Evolutionary conservation across 441 rosid species (phyloP).

Genomic region (Gossypium trilobum): DNA sequence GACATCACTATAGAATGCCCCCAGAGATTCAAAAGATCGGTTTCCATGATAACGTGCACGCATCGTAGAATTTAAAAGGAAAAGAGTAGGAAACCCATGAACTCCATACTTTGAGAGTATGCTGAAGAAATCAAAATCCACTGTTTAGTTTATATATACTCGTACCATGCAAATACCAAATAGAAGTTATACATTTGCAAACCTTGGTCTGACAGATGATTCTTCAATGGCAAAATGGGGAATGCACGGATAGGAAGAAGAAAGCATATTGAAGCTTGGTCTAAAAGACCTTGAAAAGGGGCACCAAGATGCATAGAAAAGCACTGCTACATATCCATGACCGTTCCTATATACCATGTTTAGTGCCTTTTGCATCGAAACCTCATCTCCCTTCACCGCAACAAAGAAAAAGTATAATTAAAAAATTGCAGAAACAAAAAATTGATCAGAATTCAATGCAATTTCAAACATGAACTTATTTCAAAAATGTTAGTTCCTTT

Average conservation of each 20-base stretch:
- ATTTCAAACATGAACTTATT: neutral
- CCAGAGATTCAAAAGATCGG: conserved; percentile 58
- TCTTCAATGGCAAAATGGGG: conserved; percentile 77
- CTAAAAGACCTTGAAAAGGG: conserved; percentile 69
- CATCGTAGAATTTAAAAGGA: conserved; percentile 68
- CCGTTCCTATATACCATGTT: conserved; percentile 50
- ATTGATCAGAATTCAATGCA: neutral
- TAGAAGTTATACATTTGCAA: conserved; percentile 10
- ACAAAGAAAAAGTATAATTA: conserved; percentile 4
- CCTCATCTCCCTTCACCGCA: conserved; percentile 67
- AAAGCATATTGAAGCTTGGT: conserved; percentile 52
- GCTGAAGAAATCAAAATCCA: conserved; percentile 32
- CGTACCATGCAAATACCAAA: neutral
- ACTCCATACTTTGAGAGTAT: conserved; percentile 82
- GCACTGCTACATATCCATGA: conserved; percentile 59
- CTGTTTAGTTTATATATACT: conserved; percentile 3
- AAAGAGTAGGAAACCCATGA: conserved; percentile 84
- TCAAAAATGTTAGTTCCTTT: neutral
- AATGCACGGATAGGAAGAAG: conserved; percentile 60
- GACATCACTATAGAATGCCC: conserved; percentile 55
- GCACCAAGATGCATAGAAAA: conserved; percentile 94
- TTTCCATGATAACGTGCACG: conserved; percentile 58
- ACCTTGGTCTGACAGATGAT: conserved; percentile 85
- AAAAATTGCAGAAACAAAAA: neutral
- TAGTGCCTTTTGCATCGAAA: conserved; percentile 52